Evolutionary conservation across 73 alveolate genomes (phyloP), one percentile per base, ranked within the genome.

Genomic region (Symbiodinium pilosum): DNA sequence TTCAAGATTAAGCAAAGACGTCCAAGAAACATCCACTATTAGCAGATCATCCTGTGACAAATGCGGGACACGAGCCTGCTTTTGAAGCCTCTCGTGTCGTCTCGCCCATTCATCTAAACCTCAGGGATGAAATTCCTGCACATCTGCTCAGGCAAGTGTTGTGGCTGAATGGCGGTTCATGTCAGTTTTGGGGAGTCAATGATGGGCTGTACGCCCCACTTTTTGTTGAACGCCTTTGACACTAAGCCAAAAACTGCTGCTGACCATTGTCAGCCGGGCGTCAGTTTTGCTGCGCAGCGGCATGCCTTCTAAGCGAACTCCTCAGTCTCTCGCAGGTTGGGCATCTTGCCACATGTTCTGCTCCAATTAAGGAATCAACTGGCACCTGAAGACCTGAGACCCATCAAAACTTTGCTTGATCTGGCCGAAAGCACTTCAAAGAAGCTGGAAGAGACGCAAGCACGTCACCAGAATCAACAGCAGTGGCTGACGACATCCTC

Each of bases 21-120:
- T n/a, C n/a, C n/a, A 64, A 30, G 81, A 38, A 14, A 18, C 81
- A 64, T 26, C 73, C 26, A 24, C 32, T 26, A 26, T 54, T 24
- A n/a, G n/a, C n/a, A n/a, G 71, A 24, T 54, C 71, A 12, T 26
- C 73, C 68, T 51, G 68, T 51, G 68, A 24, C 28, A 16, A 24
- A 51, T 24, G 21, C 68, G 68, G n/a, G n/a, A 51, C 1, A 30
- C 75, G 6, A 4, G 85, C 94, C 95, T 88, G 86, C 86, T 68
- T 88, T 8, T 84, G 95, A 47, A 88, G 95, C 95, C 52, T 81
- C 95, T 88, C 95, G 44, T 88, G 95, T 38, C 95, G 95, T 26
- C 95, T 83, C 2, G 95, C 71, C 95, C 95, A 88, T 52, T 88
- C 95, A 43, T 59, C 95, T 44, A 88, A 51, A 42, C 95, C 95